phyloP scores from a whole-genome alignment of 768 basidiomycete species.

The Pisolithus orientalis region DNA sequence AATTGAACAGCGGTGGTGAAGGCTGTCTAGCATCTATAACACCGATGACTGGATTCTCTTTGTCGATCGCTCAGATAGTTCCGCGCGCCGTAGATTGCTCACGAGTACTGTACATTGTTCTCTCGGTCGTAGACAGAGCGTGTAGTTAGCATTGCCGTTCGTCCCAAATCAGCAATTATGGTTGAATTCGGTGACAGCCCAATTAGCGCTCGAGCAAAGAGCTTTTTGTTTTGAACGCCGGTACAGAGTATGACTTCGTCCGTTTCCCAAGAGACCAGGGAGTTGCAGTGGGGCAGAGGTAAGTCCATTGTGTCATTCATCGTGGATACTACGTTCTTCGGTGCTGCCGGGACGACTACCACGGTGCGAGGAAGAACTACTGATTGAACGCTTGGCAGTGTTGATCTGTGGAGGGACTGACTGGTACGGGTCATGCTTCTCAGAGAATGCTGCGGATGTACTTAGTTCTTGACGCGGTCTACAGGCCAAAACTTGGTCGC shows the following conservation, averaged over 20 bases:
- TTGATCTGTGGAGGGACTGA: constrained; percentile 83
- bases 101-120: too few relatives aligned
- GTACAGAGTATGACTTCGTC: constrained; percentile 25
- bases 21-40: too few relatives aligned
- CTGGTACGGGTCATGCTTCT: constrained; percentile 44
- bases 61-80: too few relatives aligned
- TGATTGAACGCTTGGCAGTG: constrained; percentile 36
- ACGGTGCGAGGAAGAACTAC: constrained; percentile 4
- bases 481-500: constrained; percentile 69
- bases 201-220: constrained; percentile 7
- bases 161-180: constrained; percentile 27
- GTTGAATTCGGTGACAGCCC: neutral
- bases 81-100: too few relatives aligned
- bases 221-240: constrained; percentile 17
- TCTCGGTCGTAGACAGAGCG: too few relatives aligned
- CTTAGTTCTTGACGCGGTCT: constrained; percentile 10
- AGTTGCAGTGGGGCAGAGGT: constrained; percentile 42
- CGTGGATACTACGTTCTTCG: constrained; percentile 2
- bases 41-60: too few relatives aligned
- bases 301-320: constrained; percentile 8
- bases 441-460: neutral
- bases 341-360: neutral
- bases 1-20: too few relatives aligned
- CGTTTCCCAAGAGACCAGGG: constrained; percentile 17
- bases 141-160: constrained; percentile 6